Conservation (phyloP, 192 early-diverging fungal genomes). For the Coemansia sp. region DNA sequence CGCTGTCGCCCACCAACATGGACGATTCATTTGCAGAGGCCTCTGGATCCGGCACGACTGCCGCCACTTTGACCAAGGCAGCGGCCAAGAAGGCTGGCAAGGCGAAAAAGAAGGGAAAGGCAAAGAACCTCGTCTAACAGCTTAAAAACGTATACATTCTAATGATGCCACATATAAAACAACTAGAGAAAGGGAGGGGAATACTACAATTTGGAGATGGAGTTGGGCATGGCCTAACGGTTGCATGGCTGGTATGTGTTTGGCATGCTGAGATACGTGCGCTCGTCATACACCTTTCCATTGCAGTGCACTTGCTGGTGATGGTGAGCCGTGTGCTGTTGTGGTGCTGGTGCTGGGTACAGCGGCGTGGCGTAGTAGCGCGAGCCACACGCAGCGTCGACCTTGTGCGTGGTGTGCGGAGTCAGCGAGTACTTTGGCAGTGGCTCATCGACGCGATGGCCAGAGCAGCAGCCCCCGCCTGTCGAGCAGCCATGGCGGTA, state of each 20-base stretch:
- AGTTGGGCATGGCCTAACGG: neutral
- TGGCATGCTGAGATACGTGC: slow-evolving; percentile 32
- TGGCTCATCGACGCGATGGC: slow-evolving; percentile 1
- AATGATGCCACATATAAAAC: too few species aligned
- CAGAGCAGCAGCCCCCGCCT: neutral
- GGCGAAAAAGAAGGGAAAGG: slow-evolving; percentile 44
- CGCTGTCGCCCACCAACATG: neutral
- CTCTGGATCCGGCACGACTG: slow-evolving; percentile 5
- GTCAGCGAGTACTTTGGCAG: slow-evolving; percentile 50
- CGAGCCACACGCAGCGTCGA: slow-evolving; percentile 21
- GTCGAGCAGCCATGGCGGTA: slow-evolving; percentile 7
- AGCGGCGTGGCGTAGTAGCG: slow-evolving; percentile 39
- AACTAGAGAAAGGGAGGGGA: too few species aligned
- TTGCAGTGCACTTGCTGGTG: neutral
- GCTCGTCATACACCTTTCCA: slow-evolving; percentile 17
- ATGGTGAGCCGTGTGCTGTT: neutral
- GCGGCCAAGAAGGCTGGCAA: slow-evolving; percentile 33
- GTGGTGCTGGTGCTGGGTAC: neutral
- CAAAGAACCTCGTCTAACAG: slow-evolving; percentile 23
- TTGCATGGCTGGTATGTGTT: slow-evolving; percentile 34
- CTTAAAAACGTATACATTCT: neutral
- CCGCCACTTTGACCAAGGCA: neutral
- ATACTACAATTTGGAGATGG: neutral
- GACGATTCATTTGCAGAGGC: neutral
- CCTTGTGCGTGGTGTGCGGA: slow-evolving; percentile 45